A percentile compares a stretch with the other conserved stretches of the same genome.
Conservation (phyloP, 23 red algal genomes). For the Gracilaria gracilis region DNA sequence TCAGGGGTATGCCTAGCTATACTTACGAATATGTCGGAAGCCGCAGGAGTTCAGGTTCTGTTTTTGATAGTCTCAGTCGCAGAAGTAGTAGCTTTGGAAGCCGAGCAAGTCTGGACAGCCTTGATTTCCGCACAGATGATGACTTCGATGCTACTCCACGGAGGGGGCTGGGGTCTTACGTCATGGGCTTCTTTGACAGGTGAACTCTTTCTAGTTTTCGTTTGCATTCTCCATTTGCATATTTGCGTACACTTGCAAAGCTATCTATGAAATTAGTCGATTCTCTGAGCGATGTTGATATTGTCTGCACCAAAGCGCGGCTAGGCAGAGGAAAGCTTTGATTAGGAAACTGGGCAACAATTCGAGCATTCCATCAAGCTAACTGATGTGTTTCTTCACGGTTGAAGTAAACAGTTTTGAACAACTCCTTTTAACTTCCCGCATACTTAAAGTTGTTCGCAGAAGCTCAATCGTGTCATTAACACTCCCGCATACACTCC, state of each 20-base stretch:
- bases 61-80: conserved; percentile 5
- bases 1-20: conserved; percentile 17
- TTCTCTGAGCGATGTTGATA: not conserved
- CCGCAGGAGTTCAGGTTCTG: conserved; percentile 22
- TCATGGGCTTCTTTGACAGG: not conserved
- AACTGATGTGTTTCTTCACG: not conserved
- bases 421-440: not conserved
- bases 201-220: not conserved
- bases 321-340: not conserved
- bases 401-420: not conserved
- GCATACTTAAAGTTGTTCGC: no score
- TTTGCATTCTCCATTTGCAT: not conserved
- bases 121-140: conserved; percentile 20
- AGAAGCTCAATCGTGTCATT: no score
- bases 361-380: not conserved
- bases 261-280: not conserved
- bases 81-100: conserved; percentile 26
- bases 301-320: not conserved
- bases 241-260: not conserved
- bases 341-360: not conserved
- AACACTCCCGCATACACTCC: no score
- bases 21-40: conserved; percentile 31
- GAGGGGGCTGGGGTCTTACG: not conserved
- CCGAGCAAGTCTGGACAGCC: conserved; percentile 24
- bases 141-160: not conserved